Percentiles rank a stretch among this genome's conserved stretches.
Conservation (phyloP, 2,329 filamentous ascomycete genomes). For the Pseudodiploospora longispora region DNA sequence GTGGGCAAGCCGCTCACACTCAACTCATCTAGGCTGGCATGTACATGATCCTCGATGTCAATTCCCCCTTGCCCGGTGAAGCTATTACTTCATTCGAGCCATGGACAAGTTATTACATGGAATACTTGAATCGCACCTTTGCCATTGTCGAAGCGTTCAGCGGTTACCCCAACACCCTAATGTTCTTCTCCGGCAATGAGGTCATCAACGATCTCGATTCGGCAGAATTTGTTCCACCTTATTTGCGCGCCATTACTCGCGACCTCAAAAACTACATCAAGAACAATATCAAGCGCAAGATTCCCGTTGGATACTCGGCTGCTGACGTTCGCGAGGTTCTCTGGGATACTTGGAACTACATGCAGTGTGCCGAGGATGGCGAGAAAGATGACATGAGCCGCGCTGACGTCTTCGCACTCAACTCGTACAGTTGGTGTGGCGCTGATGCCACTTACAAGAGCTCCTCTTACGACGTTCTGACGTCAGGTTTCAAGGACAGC, state of each 20-base stretch:
- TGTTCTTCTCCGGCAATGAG: constrained; percentile 74
- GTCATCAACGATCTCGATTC: constrained; percentile 61
- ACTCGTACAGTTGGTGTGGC: constrained; percentile 64
- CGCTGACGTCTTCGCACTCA: constrained; percentile 69
- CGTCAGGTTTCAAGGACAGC: constrained; percentile 55
- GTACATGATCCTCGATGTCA: constrained; percentile 62
- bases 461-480: constrained; percentile 55
- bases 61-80: constrained; percentile 54
- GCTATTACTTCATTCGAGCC: constrained; percentile 46
- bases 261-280: constrained; percentile 77
- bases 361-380: constrained; percentile 55
- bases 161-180: constrained; percentile 58
- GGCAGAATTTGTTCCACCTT: constrained; percentile 56
- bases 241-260: constrained; percentile 65
- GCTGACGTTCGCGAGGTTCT: constrained; percentile 69
- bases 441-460: constrained; percentile 51
- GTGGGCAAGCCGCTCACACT: constrained; percentile 5
- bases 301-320: constrained; percentile 74
- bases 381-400: constrained; percentile 52
- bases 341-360: constrained; percentile 67
- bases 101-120: constrained; percentile 50
- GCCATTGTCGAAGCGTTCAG: constrained; percentile 60
- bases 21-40: constrained; percentile 43
- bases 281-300: constrained; percentile 56
- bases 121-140: constrained; percentile 59